Evolutionary conservation across 2,329 filamentous ascomycete genomes (phyloP).

Genomic region (Pestalotiopsis sp.): DNA sequence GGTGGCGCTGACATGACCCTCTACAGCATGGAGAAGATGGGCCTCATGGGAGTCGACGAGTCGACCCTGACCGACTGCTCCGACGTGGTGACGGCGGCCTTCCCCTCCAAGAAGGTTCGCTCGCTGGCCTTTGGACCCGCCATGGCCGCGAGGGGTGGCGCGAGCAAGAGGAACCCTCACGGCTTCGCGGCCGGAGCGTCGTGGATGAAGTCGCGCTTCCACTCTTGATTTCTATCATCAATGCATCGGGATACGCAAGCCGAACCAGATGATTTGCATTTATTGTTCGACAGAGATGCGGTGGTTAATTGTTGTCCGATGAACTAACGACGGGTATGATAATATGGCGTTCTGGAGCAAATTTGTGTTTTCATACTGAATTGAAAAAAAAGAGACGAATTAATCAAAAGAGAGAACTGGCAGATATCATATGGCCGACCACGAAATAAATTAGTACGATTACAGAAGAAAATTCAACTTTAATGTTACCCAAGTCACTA

Average conservation of each 20-base stretch:
- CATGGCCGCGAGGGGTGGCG: neutral
- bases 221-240: neutral
- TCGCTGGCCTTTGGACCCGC: neutral
- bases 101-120: constrained; percentile 13
- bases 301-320: neutral
- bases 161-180: constrained; percentile 2
- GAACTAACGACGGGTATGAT: neutral
- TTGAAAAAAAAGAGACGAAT: neutral
- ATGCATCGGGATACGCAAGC: neutral
- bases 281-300: neutral
- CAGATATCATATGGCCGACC: neutral
- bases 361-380: neutral
- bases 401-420: neutral
- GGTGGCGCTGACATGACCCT: neutral
- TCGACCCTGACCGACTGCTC: constrained; percentile 25
- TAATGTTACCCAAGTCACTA: no score
- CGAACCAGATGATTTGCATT: neutral
- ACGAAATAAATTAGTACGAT: neutral
- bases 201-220: neutral
- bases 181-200: neutral
- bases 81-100: constrained; percentile 22
- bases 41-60: constrained; percentile 23
- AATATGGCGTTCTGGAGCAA: neutral
- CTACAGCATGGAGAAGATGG: constrained; percentile 28
- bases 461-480: no score